Evolutionary conservation across 257 asterid species (phyloP), one percentile per base, ranked within the genome.

Genomic region (Solanum clarkiae): DNA sequence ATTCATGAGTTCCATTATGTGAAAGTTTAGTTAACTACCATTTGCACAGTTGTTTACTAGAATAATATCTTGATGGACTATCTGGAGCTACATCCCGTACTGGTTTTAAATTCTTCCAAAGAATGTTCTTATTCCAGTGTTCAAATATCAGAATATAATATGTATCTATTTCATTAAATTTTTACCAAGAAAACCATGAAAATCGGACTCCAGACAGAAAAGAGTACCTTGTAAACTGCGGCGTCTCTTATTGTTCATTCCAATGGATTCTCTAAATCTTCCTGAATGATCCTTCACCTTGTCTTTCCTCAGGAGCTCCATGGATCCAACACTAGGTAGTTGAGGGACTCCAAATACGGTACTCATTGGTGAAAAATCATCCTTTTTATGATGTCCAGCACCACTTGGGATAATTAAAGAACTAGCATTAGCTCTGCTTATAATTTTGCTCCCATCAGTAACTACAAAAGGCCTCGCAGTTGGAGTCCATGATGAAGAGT

Each of bases 391-490:
- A 68, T 80, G 86, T 36, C 65, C 90, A 29, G 85, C 68, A 59
- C 80, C 88, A 81, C 79, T 81, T 29, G 85, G 86, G 72, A 49
- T 51, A 69, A 66, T 86, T 77, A 86, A 84, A 84, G 83, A 87
- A 86, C 87, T 90, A 86, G 80, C 63, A 49, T 79, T 84, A 32
- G 65, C 77, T 82, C 88, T 84, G 86, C 92, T 88, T 75, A 91
- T 90, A 72, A 91, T 87, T 86, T 90, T 91, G 90, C 89, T 91
- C 85, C 95, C 94, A 85, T 90, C 93, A 70, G 91, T 85, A 85
- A 90, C 94, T 49, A 90, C 70, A 87, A 91, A 93, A 18, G 95
- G 96, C 87, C 91, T 88, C 70, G 74, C 69, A 22, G 79, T 70
- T 81, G 93, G 93, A 80, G 90, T 85, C 70, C 66, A 57, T 12